A percentile compares a stretch with the other conserved stretches of the same genome.
Conservation (phyloP, 257 asterid genomes). For the Gynochthodes officinalis region DNA sequence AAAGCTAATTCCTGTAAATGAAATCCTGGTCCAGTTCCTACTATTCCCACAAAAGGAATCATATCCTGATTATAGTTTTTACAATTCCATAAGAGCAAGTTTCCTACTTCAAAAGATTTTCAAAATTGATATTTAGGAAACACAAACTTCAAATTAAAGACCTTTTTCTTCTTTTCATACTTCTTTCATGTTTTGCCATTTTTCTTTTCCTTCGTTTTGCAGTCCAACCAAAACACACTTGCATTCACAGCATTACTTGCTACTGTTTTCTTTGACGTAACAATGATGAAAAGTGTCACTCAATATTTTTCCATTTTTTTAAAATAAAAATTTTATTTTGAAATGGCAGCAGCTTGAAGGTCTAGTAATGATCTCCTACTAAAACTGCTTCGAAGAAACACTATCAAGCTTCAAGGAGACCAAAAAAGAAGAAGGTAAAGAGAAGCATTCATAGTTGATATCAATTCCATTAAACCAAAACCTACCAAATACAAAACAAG, state of each 20-base stretch:
- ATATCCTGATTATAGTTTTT: not conserved
- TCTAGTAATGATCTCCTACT: not conserved
- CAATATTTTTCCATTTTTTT: no score
- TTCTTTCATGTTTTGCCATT: not conserved
- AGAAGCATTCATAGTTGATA: not conserved
- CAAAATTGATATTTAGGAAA: not conserved
- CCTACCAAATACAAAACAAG: not conserved
- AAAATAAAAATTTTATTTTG: not conserved
- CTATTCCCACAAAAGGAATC: not conserved
- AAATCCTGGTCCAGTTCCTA: not conserved
- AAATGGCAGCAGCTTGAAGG: not conserved
- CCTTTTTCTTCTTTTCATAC: not conserved
- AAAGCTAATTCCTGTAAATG: not conserved
- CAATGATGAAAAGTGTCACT: not conserved
- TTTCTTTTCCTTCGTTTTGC: not conserved
- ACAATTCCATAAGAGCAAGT: not conserved
- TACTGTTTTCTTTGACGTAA: not conserved
- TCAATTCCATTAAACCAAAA: not conserved
- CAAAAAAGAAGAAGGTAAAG: no score
- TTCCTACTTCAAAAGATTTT: not conserved
- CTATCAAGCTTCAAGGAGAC: not conserved
- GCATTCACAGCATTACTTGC: not conserved
- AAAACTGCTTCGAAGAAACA: not conserved
- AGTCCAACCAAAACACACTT: not conserved
- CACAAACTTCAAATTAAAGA: not conserved